phyloP scores from a whole-genome alignment of 345 rosid species.

The Rubroshorea leprosula region DNA sequence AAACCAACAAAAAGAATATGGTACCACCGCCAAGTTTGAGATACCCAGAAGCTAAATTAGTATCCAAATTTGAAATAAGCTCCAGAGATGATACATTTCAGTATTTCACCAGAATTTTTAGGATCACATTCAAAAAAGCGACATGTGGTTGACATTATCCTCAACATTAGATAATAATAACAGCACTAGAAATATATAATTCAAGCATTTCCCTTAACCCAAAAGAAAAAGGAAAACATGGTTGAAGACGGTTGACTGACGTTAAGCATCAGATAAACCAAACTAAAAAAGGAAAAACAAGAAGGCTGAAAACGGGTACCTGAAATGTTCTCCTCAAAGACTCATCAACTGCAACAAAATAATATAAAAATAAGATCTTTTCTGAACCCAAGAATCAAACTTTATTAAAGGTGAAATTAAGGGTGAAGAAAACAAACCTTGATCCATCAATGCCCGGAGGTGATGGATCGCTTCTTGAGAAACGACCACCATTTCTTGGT shows the following conservation, averaged over 20 bases:
- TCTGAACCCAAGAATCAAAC: not conserved
- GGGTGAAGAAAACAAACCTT: conserved; percentile 18
- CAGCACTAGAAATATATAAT: not conserved
- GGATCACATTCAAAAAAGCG: not conserved
- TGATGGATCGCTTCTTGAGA: conserved; percentile 46
- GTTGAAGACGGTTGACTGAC: conserved; percentile 1
- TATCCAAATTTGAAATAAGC: not conserved
- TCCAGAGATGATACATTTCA: not conserved
- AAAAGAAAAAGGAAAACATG: not conserved
- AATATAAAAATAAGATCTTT: not conserved
- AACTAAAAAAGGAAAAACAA: not conserved
- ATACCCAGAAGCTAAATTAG: not conserved
- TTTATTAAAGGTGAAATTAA: not conserved
- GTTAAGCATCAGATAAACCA: conserved; percentile 19
- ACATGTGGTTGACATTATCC: not conserved
- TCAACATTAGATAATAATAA: not conserved
- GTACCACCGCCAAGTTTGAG: not conserved
- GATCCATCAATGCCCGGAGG: conserved; percentile 48
- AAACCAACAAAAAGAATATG: too few species aligned
- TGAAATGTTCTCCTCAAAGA: conserved; percentile 52
- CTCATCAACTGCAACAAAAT: conserved; percentile 55
- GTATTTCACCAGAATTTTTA: not conserved
- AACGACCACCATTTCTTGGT: conserved; percentile 33
- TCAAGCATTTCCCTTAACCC: too few species aligned
- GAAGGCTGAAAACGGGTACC: conserved; percentile 27